Percentiles rank a stretch among this genome's conserved stretches.
phyloP scores from a whole-genome alignment of 2,329 filamentous ascomycete species.

The Venturia oleaginea region DNA sequence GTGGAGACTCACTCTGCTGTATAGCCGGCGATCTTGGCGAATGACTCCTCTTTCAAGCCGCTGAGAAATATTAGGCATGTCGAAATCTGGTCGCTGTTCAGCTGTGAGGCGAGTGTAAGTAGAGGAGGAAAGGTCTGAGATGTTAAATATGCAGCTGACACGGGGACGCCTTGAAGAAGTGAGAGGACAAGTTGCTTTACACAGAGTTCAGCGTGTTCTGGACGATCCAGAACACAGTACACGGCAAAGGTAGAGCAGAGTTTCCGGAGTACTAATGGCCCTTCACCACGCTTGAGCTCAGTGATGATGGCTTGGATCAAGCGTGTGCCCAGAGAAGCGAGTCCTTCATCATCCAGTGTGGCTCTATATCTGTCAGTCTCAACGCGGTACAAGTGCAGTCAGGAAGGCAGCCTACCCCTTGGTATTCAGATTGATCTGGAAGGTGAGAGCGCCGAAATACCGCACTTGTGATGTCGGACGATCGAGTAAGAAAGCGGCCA shows the following conservation, averaged over 20 bases:
- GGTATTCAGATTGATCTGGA: conserved; percentile 91
- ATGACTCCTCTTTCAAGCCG: conserved; percentile 3
- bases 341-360: not conserved
- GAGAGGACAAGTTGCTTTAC: conserved; percentile 4
- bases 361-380: not conserved
- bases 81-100: not conserved
- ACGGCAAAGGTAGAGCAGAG: conserved; percentile 11
- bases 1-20: not conserved
- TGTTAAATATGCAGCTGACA: not conserved
- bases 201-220: not conserved
- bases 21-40: conserved; percentile 4
- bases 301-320: not conserved
- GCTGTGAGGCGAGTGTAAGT: not conserved
- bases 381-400: not conserved
- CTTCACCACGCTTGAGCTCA: conserved; percentile 2
- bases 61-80: not conserved
- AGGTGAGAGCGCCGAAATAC: conserved; percentile 88
- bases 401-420: conserved; percentile 58
- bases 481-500: conserved; percentile 67
- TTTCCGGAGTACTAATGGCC: conserved; percentile 8
- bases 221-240: not conserved
- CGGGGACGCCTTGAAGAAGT: not conserved
- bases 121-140: not conserved
- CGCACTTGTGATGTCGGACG: conserved; percentile 65
- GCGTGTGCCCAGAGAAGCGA: not conserved